phyloP scores from a whole-genome alignment of 2,329 filamentous ascomycete species.

The Ascosphaera apis region DNA sequence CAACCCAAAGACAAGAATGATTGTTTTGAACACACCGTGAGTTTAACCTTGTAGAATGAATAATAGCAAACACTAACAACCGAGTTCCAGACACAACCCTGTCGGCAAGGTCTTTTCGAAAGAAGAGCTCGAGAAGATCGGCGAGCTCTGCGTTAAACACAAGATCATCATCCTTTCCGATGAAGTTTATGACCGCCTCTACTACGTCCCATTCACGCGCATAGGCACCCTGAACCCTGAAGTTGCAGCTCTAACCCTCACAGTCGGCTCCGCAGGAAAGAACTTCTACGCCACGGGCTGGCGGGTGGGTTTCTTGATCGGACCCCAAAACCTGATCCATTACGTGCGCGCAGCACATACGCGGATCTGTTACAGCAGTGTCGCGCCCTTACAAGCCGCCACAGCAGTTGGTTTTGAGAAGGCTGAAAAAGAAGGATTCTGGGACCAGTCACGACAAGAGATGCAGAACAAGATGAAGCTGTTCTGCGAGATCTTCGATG shows the following conservation, averaged over 20 bases:
- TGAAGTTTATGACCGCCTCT: constrained; percentile 85
- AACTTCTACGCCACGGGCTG: constrained; percentile 97
- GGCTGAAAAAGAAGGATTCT: constrained; percentile 67
- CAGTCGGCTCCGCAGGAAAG: constrained; percentile 89
- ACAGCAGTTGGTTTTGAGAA: constrained; percentile 84
- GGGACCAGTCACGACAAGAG: constrained; percentile 57
- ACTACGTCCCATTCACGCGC: constrained; percentile 85
- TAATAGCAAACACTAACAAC: too few species aligned
- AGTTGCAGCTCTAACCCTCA: constrained; percentile 67
- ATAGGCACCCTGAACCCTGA: constrained; percentile 80
- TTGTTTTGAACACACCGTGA: constrained; percentile 30
- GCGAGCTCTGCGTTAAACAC: constrained; percentile 72
- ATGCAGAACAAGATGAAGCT: constrained; percentile 76
- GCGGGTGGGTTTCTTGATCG: constrained; percentile 90
- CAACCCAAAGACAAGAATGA: constrained; percentile 79
- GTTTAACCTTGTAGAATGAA: too few species aligned
- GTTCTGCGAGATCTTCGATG: constrained; percentile 63
- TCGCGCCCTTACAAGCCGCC: constrained; percentile 84
- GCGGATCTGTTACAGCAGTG: constrained; percentile 83
- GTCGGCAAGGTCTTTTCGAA: constrained; percentile 86
- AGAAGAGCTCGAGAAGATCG: constrained; percentile 63
- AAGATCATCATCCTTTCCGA: constrained; percentile 84
- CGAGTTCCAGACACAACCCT: constrained; percentile 46
- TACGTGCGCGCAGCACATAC: constrained; percentile 86
- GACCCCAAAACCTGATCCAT: constrained; percentile 67